A percentile compares a stretch with the other conserved stretches of the same genome.
These are phyloP conservation scores for Aquilaria agallochum DNA, from an alignment of 441 rosid genomes.

Conservation along the genomic window DNA sequence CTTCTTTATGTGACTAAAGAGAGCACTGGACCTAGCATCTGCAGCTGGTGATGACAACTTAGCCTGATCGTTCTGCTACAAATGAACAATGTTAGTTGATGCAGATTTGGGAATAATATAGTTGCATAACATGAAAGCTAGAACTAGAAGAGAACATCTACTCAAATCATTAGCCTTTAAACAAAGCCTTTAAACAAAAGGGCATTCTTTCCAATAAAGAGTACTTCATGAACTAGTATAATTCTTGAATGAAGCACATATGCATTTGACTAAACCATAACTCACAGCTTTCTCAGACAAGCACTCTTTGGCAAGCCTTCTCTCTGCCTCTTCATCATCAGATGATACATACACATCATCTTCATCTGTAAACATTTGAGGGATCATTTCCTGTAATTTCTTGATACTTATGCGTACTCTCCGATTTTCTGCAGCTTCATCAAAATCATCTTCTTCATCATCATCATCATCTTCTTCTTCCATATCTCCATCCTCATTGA, in stretches of 20 bases:
- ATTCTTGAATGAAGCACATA: no score
- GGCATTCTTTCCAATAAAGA: background rate
- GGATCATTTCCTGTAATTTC: slow-evolving; percentile 86
- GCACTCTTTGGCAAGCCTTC: slow-evolving; percentile 36
- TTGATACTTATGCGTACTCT: slow-evolving; percentile 51
- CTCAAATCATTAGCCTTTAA: slow-evolving; percentile 3
- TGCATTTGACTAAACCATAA: slow-evolving; percentile 6
- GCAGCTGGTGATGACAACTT: slow-evolving; percentile 48
- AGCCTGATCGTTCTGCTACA: slow-evolving; percentile 52
- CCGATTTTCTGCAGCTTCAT: slow-evolving; percentile 34
- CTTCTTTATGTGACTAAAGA: slow-evolving; percentile 75
- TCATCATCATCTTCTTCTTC: slow-evolving; percentile 41
- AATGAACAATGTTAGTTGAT: slow-evolving; percentile 11
- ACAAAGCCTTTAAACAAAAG: slow-evolving; percentile 2
- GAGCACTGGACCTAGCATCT: slow-evolving; percentile 54
- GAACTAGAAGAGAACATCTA: no score
- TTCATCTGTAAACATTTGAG: slow-evolving; percentile 79
- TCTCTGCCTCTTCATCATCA: slow-evolving; percentile 85
- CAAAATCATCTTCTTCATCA: slow-evolving; percentile 37
- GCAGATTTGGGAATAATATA: no score
- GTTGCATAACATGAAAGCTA: no score
- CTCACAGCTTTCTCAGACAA: slow-evolving; percentile 65
- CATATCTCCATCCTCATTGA: slow-evolving; percentile 45
- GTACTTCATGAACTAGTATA: no score
- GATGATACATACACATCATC: slow-evolving; percentile 79